Evolutionary conservation across 495 filamentous ascomycete genomes (phyloP).

Genomic region (Podospora sp.): DNA sequence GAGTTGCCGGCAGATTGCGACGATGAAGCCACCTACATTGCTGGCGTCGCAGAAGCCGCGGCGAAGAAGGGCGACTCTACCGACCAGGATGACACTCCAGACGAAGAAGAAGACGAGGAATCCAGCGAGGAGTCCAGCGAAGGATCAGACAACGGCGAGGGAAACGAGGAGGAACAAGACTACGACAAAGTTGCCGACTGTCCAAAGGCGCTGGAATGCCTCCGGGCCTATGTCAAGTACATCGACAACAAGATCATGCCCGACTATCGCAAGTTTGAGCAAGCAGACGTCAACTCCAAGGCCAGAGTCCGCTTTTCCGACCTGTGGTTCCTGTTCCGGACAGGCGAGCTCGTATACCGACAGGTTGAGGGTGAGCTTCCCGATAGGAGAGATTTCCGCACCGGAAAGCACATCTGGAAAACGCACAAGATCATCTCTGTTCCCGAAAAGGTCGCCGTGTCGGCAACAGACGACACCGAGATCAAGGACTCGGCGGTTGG

Average conservation of each 20-base stretch:
- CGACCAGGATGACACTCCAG: constrained; percentile 1
- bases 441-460: background rate
- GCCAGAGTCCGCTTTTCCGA: constrained; percentile 37
- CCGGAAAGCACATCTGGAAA: constrained; percentile 21
- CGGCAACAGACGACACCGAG: constrained; percentile 13
- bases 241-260: constrained; percentile 41
- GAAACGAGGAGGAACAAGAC: constrained; percentile 24
- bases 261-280: constrained; percentile 30
- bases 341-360: constrained; percentile 37
- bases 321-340: constrained; percentile 44
- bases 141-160: constrained; percentile 9
- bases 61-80: background rate
- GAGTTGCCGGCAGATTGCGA: background rate
- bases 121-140: background rate
- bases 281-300: constrained; percentile 17
- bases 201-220: background rate
- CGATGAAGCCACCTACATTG: background rate
- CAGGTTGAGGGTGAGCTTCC: constrained; percentile 18
- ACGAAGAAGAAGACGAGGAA: constrained; percentile 21
- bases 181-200: constrained; percentile 24
- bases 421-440: constrained; percentile 12
- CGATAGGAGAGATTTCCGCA: constrained; percentile 13
- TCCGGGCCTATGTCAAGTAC: constrained; percentile 7
- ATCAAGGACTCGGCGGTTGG: constrained; percentile 8
- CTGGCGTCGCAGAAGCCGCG: background rate